Conservation (phyloP, 2,329 filamentous ascomycete genomes). For the Phialemoniopsis sp. region DNA sequence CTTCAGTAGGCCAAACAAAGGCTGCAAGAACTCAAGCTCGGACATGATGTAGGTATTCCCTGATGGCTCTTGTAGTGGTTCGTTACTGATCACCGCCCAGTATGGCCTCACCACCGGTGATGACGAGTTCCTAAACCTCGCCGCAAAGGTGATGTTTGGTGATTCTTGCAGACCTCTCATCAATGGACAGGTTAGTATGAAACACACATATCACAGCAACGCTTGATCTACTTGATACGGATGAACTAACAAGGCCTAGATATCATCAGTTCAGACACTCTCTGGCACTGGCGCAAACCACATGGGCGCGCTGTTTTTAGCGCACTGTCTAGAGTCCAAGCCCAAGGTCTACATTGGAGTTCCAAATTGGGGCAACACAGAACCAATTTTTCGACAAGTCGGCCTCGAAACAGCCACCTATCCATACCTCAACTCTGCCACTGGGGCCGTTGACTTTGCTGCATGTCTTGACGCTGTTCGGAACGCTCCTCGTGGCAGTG, state of each 20-base stretch:
- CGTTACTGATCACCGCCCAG: too few relatives aligned
- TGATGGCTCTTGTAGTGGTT: too few relatives aligned
- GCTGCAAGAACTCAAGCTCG: constrained; percentile 12
- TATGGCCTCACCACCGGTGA: constrained; percentile 29
- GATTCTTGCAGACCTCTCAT: too few relatives aligned
- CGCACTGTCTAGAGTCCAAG: constrained; percentile 14
- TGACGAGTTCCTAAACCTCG: constrained; percentile 19
- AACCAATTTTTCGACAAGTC: constrained; percentile 21
- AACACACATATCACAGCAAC: too few relatives aligned
- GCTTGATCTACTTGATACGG: too few relatives aligned
- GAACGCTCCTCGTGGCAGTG: constrained; percentile 19
- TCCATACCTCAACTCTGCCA: constrained; percentile 19
- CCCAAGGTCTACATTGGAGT: constrained; percentile 21
- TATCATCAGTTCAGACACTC: constrained; percentile 30
- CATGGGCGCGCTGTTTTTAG: constrained; percentile 24
- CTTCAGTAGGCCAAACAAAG: constrained; percentile 15
- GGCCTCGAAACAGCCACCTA: constrained; percentile 22
- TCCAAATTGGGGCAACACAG: constrained; percentile 28
- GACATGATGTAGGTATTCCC: constrained; percentile 18
- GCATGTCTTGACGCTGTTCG: constrained; percentile 14
- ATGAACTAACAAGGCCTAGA: too few relatives aligned
- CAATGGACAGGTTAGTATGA: too few relatives aligned
- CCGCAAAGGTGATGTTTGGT: constrained; percentile 24
- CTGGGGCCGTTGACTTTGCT: constrained; percentile 18
- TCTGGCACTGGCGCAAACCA: constrained; percentile 31